Conservation (phyloP, 768 basidiomycete species). For the Tephrocybe sp. region DNA sequence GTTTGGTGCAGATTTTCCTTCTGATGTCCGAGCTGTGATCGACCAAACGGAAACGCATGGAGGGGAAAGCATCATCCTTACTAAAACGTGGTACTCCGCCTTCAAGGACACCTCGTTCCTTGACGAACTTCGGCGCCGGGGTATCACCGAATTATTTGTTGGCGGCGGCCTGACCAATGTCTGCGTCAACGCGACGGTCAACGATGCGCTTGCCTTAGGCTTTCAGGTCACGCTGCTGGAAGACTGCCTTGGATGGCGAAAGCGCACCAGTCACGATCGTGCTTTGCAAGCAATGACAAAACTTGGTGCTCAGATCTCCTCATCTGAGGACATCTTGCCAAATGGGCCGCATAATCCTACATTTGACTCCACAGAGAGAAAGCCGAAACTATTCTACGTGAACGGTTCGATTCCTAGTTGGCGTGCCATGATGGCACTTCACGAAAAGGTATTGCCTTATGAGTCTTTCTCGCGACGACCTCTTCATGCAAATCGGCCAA, state of each 20-base stretch:
- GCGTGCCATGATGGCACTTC: conserved; percentile 27
- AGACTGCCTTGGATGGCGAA: conserved; percentile 27
- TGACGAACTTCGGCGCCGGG: conserved; percentile 14
- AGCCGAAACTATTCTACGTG: conserved; percentile 25
- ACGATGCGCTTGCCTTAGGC: conserved; percentile 19
- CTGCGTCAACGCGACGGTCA: conserved; percentile 26
- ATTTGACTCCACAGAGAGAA: conserved; percentile 6
- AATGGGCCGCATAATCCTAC: conserved; percentile 9
- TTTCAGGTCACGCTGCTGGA: conserved; percentile 20
- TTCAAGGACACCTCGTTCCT: conserved; percentile 25
- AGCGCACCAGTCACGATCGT: conserved; percentile 22
- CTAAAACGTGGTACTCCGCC: conserved; percentile 25
- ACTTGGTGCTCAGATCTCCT: conserved; percentile 5
- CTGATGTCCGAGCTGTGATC: conserved; percentile 15
- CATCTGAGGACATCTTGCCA: conserved; percentile 2
- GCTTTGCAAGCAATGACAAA: conserved; percentile 21
- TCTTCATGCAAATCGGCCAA: background rate
- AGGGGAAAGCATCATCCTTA: conserved; percentile 17
- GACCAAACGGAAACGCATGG: conserved; percentile 3
- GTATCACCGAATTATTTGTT: conserved; percentile 21
- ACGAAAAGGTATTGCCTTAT: conserved; percentile 23
- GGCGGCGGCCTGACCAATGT: conserved; percentile 25
- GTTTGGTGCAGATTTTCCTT: conserved; percentile 19
- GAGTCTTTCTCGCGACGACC: background rate
- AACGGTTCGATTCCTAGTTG: conserved; percentile 29